These are phyloP conservation scores for Populus ilicifolia DNA, from an alignment of 345 rosid genomes.

Conservation along the genomic window DNA sequence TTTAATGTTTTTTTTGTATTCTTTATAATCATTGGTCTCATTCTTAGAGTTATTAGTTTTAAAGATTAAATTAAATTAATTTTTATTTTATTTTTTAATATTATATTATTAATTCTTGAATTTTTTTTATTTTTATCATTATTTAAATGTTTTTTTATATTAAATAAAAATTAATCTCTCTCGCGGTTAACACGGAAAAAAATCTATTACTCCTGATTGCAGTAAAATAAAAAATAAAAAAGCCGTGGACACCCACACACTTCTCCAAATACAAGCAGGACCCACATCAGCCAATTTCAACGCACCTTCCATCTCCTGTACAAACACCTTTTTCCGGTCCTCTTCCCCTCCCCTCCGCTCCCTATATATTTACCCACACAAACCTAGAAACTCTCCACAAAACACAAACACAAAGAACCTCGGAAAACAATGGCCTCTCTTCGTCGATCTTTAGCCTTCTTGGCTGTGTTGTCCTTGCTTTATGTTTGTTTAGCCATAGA, in stretches of 20 bases:
- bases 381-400: neutral
- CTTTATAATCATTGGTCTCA: rapidly evolving
- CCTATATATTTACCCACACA: neutral
- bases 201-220: neutral
- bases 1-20: too few relatives aligned
- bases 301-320: neutral
- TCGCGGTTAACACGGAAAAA: too few relatives aligned
- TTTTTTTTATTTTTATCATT: too few relatives aligned
- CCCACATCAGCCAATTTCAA: slow-evolving; percentile 4
- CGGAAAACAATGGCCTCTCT: neutral
- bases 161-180: too few relatives aligned
- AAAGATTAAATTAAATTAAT: too few relatives aligned
- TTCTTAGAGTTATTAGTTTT: too few relatives aligned
- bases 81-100: too few relatives aligned
- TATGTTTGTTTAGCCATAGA: slow-evolving; percentile 31
- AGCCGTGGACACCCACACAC: neutral
- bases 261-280: slow-evolving; percentile 2
- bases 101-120: too few relatives aligned
- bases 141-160: too few relatives aligned
- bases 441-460: neutral
- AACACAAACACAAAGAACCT: neutral
- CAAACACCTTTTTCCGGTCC: neutral
- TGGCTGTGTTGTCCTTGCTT: neutral
- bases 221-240: neutral
- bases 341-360: neutral